Evolutionary conservation across 148 eudicot species (phyloP), one percentile per base, ranked within the genome.

Genomic region (Rhododendron vialii): DNA sequence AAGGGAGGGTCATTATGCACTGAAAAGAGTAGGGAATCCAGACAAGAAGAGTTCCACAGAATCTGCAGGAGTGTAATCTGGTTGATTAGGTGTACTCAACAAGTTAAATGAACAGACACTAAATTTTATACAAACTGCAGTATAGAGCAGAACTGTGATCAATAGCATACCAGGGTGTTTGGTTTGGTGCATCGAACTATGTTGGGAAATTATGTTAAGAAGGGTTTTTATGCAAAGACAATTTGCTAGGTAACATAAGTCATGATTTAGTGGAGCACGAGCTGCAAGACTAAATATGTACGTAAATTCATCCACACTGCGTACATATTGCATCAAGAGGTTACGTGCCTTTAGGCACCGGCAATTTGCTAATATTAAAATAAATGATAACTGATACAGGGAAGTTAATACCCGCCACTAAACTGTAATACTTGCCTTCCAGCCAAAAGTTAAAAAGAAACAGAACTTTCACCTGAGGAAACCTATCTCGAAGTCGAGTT

Each of bases 41-140:
- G 88, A 88, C 99, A 98, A 79, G 93, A 88, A 41, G 99, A 91
- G 87, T 90, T 94, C 99, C 99, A 98, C 79, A 98, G 93, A 85
- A 98, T 93, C 99, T 98, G 96, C 93, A 93, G 18, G 82, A 55
- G 50, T 69, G 74, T 43, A 78, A 30, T 82, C 53, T 63, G 17
- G 48, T 43, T 24, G 43, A 10, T 83, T 51, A 84, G 80, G 79
- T 28, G 36, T 13, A 80, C 59, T 43, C 7, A 82, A 53, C 67
- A 80, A 20, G 78, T 65, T 45, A 51, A 78, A 81, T 4, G 15
- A 83, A 83, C 78, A 65, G 15, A 50, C 0, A 81, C 65, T 81
- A 51, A 85, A 59, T 57, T 82, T n/a, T 63, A 9, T 1, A 65
- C 33, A 24, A 61, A 61, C 24, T 61, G 26, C 26, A 61, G 67